Conservation (phyloP, 2,329 filamentous ascomycete genomes). For the Helotiales sp. region DNA sequence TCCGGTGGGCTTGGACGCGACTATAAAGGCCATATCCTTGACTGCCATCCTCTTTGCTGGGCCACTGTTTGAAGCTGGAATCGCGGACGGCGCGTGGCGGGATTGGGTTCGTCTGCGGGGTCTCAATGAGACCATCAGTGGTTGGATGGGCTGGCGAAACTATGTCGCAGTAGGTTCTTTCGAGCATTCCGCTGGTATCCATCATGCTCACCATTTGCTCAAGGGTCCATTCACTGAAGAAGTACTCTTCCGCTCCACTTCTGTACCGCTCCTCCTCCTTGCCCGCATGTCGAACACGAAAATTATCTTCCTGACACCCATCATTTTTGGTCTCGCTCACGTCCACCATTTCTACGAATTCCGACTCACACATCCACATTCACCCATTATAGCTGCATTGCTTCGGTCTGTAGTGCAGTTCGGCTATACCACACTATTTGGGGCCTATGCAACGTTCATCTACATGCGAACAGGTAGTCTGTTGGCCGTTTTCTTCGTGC, state of each 20-base stretch:
- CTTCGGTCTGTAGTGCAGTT: constrained; percentile 81
- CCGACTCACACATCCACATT: constrained; percentile 73
- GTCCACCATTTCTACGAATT: constrained; percentile 97
- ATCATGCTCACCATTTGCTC: background rate
- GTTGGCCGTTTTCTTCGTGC: constrained; percentile 71
- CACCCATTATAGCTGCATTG: constrained; percentile 62
- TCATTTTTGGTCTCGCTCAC: constrained; percentile 92
- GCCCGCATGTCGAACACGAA: constrained; percentile 50
- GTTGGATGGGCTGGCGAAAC: constrained; percentile 85
- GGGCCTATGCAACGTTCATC: constrained; percentile 88
- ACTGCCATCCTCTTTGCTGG: constrained; percentile 80
- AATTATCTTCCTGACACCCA: constrained; percentile 78
- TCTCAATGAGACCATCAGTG: constrained; percentile 60
- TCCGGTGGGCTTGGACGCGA: constrained; percentile 69
- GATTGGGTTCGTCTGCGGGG: constrained; percentile 59
- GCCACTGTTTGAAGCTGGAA: constrained; percentile 76
- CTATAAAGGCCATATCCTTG: constrained; percentile 63
- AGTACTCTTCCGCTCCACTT: constrained; percentile 85
- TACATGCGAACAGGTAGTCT: constrained; percentile 84
- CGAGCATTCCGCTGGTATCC: background rate
- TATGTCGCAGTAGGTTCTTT: constrained; percentile 69
- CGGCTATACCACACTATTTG: constrained; percentile 87
- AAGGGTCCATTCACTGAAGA: constrained; percentile 90
- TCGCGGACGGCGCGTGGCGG: constrained; percentile 71
- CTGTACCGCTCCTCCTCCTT: constrained; percentile 78